Conservation (phyloP, 495 filamentous ascomycete genomes). For the Penicillium ochrochloron region DNA sequence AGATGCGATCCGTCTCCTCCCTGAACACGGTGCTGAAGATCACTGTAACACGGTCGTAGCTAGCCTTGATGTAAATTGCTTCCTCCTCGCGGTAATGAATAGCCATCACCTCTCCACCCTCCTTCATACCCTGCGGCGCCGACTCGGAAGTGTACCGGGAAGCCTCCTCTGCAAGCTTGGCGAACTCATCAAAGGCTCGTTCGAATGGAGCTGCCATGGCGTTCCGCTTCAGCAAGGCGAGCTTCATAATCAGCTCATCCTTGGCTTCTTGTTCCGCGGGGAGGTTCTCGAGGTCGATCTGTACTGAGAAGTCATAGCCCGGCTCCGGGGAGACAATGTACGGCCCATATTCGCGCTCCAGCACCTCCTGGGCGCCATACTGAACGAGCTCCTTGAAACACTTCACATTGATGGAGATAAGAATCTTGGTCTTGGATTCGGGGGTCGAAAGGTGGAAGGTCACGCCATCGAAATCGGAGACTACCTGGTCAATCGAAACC, state of each 20-base stretch:
- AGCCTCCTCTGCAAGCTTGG: constrained; percentile 80
- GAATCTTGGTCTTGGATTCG: constrained; percentile 87
- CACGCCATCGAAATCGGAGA: constrained; percentile 97
- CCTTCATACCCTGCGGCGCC: constrained; percentile 83
- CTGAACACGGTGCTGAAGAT: constrained; percentile 99
- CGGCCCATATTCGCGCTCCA: constrained; percentile 90
- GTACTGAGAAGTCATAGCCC: constrained; percentile 93
- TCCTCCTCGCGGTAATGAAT: constrained; percentile 99
- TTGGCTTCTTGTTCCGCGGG: constrained; percentile 78
- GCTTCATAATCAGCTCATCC: constrained; percentile 81
- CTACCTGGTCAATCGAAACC: constrained; percentile 91
- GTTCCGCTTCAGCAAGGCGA: constrained; percentile 92
- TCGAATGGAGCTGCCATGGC: constrained; percentile 98
- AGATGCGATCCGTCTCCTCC: constrained; percentile 96
- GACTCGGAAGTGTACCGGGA: constrained; percentile 89
- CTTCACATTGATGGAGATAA: constrained; percentile 89
- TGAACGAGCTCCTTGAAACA: constrained; percentile 90
- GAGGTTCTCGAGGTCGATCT: constrained; percentile 84
- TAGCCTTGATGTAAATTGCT: constrained; percentile 99
- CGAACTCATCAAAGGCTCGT: constrained; percentile 91
- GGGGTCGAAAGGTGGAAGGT: constrained; percentile 98
- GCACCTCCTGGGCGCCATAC: constrained; percentile 88
- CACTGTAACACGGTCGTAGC: constrained; percentile 93
- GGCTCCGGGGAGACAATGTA: constrained; percentile 87
- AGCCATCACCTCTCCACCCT: constrained; percentile 91